Base-by-base conservation (phyloP, 257 asterid genomes). In the Solanum infundibuliforme region DNA sequence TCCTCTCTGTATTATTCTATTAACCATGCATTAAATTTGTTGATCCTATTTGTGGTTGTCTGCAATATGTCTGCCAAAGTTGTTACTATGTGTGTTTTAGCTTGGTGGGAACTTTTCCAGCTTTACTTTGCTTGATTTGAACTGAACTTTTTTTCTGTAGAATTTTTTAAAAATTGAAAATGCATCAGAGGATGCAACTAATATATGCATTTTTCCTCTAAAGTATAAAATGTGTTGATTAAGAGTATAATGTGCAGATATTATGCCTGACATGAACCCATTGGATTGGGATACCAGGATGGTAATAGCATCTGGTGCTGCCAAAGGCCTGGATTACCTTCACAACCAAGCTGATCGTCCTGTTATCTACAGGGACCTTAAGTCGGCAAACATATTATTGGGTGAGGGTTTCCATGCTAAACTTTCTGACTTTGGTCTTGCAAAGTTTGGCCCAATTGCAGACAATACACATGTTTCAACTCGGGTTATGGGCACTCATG, bases 361-460 rank as follows among this genome's bases (percentile, higher is more conserved):
- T 48, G 92, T 93, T 43, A 93, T 93, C 34, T 90, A 91, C 89
- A 88, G 92, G 82, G 94, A 93, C 83, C 87, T 93, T 52, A 93
- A 92, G 89, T 87, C 94, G 3, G 91, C 93, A 38, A 92, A 91
- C 75, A 92, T 93, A 89, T 84, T 92, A 88, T 48, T 93, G 81
- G 94, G 88, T 62, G 90, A 92, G 88, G 90, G 88, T n/a, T 93
- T 88, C 85, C 87, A 89, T 58, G 92, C 94, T 13, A 93, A 88
- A 85, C 92, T 92, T 23, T 91, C 94, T 35, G 94, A 93, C 75
- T 93, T 93, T 34, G 94, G 95, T 84, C 92, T 93, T 32, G 95
- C 94, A 58, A 92, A 91, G 82, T 88, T 93, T n/a, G 94, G 94
- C 34, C 93, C 93, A 0, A 11, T 5, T 65, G 89, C 65, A 38